These are phyloP conservation scores for Priceomyces carsonii DNA, from an alignment of 805 yeast species.

Conservation along the genomic window DNA sequence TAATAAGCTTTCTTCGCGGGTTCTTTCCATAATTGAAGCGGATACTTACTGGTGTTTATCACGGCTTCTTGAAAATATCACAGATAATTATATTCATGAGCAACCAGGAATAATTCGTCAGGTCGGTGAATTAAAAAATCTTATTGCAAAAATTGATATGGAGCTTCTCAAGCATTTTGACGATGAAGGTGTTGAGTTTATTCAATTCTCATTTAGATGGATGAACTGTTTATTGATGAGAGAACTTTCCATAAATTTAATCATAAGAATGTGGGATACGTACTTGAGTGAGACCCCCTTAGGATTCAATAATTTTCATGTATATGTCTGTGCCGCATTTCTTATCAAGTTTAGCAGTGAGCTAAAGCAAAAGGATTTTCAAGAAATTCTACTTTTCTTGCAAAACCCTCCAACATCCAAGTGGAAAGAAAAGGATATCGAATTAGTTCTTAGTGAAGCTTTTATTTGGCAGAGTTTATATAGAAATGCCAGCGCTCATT, in stretches of 20 bases:
- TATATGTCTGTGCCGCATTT: conserved; percentile 97
- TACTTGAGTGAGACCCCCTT: conserved; percentile 72
- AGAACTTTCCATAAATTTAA: conserved; percentile 74
- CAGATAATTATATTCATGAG: conserved; percentile 95
- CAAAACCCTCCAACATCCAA: conserved; percentile 85
- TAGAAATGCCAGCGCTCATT: conserved; percentile 86
- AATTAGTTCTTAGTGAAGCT: conserved; percentile 90
- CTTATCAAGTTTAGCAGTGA: conserved; percentile 82
- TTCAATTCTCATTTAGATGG: conserved; percentile 97
- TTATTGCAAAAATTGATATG: conserved; percentile 78
- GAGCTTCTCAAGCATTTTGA: conserved; percentile 74
- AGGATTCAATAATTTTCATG: conserved; percentile 90
- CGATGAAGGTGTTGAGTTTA: conserved; percentile 83
- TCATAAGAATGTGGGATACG: conserved; percentile 97
- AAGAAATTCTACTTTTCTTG: conserved; percentile 86
- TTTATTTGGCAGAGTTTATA: conserved; percentile 94
- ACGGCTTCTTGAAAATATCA: conserved; percentile 87
- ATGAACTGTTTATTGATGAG: conserved; percentile 98
- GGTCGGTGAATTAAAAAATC: conserved; percentile 73
- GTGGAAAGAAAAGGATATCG: conserved; percentile 91
- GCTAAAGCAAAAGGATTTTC: conserved; percentile 84
- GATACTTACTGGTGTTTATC: conserved; percentile 98
- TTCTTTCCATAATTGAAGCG: conserved; percentile 77
- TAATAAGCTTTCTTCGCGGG: conserved; percentile 53
- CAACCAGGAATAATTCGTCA: conserved; percentile 97